Evolutionary conservation across 768 basidiomycete species (phyloP).

Genomic region (Phaeotremella skinneri): DNA sequence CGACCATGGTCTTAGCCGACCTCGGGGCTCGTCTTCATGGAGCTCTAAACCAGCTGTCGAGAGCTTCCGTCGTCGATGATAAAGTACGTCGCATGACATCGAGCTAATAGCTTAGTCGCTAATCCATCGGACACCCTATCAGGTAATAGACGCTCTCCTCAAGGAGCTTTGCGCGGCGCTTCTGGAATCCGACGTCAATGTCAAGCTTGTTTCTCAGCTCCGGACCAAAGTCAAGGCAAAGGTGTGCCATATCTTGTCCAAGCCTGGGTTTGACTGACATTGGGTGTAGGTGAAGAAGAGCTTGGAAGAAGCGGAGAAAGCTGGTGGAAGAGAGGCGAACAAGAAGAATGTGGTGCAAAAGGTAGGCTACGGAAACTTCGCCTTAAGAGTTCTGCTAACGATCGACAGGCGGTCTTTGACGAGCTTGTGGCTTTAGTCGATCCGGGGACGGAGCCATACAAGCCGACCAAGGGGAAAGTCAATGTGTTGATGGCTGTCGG

Average conservation of each 20-base stretch:
- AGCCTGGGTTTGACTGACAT: not conserved
- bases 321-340: constrained; percentile 69
- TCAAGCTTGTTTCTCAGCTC: constrained; percentile 84
- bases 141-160: constrained; percentile 90
- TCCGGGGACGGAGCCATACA: constrained; percentile 91
- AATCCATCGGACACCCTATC: constrained; percentile 9
- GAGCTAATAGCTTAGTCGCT: not conserved
- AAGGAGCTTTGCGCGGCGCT: constrained; percentile 94
- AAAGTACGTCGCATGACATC: constrained; percentile 59
- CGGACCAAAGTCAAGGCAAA: constrained; percentile 87
- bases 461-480: constrained; percentile 88
- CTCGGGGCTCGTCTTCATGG: constrained; percentile 90
- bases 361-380: constrained; percentile 55
- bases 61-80: constrained; percentile 84
- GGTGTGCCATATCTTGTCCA: constrained; percentile 55
- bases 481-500: constrained; percentile 98
- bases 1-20: constrained; percentile 90
- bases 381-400: not conserved
- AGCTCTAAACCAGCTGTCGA: constrained; percentile 83
- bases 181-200: constrained; percentile 96
- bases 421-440: constrained; percentile 94
- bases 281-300: constrained; percentile 43
- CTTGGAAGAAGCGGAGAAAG: constrained; percentile 64
- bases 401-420: constrained; percentile 81
- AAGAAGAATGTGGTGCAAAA: constrained; percentile 88